Evolutionary conservation across 768 basidiomycete species (phyloP).

Genomic region (Kwoniella bestiolae): DNA sequence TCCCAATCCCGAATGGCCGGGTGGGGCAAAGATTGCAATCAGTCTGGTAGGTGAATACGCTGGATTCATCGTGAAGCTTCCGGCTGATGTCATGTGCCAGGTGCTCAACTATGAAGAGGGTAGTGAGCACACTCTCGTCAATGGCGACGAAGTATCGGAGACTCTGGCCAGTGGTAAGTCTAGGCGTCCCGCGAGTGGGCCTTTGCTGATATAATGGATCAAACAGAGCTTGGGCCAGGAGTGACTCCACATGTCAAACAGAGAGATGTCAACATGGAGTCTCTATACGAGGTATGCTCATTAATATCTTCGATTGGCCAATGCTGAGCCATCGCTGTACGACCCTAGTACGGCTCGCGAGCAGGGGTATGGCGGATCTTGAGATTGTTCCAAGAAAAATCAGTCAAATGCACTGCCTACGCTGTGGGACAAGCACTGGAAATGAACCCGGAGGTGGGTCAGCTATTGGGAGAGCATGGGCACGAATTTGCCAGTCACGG

Average conservation of each 20-base stretch:
- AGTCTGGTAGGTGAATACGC: slow-evolving; percentile 51
- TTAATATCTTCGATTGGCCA: not conserved
- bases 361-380: slow-evolving; percentile 51
- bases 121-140: slow-evolving; percentile 33
- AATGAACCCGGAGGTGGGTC: slow-evolving; percentile 38
- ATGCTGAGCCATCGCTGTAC: not conserved
- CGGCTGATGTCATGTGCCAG: not conserved
- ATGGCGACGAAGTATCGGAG: slow-evolving; percentile 43
- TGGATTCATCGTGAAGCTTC: slow-evolving; percentile 8
- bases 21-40: slow-evolving; percentile 47
- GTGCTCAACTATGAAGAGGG: slow-evolving; percentile 33
- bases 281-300: slow-evolving; percentile 40
- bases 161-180: slow-evolving; percentile 27
- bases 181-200: not conserved
- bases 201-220: not conserved
- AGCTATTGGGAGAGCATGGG: slow-evolving; percentile 24
- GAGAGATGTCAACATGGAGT: slow-evolving; percentile 48
- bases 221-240: slow-evolving; percentile 39
- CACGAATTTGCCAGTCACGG: slow-evolving; percentile 51
- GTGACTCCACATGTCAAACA: slow-evolving; percentile 27
- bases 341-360: slow-evolving; percentile 45
- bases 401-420: slow-evolving; percentile 37
- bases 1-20: slow-evolving; percentile 44
- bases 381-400: slow-evolving; percentile 39
- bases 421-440: slow-evolving; percentile 41